phyloP scores from a whole-genome alignment of 345 rosid species.

The Lepidium africanum region DNA sequence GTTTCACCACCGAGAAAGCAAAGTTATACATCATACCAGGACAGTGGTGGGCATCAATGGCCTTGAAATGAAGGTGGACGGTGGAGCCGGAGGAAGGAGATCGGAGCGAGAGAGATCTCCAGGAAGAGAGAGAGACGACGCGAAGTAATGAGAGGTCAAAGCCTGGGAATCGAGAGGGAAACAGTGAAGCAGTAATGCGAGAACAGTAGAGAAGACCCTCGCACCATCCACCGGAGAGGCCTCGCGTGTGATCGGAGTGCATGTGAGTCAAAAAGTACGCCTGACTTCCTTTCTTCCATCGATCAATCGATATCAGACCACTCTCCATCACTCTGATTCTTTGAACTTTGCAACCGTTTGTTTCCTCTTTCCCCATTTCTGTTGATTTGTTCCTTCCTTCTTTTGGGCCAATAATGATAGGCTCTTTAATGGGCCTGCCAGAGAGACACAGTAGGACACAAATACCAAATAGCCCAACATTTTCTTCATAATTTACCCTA shows the following conservation, averaged over 20 bases:
- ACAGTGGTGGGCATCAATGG: constrained; percentile 68
- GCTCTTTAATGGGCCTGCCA: background rate
- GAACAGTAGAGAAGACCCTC: constrained; percentile 73
- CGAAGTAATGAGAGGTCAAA: constrained; percentile 61
- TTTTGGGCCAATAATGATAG: background rate
- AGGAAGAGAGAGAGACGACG: constrained; percentile 41
- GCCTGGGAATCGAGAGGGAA: constrained; percentile 58
- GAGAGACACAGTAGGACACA: background rate
- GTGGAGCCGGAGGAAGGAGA: constrained; percentile 40
- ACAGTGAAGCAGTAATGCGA: constrained; percentile 56
- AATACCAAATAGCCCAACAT: background rate
- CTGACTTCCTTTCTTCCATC: constrained; percentile 60
- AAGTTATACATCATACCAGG: constrained; percentile 34
- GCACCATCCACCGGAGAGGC: constrained; percentile 54
- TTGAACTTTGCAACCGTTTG: background rate
- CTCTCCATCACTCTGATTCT: constrained; percentile 43
- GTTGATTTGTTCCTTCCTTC: background rate
- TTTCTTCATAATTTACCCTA: background rate
- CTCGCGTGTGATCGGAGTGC: constrained; percentile 66
- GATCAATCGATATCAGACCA: constrained; percentile 68
- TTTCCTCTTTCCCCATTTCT: background rate
- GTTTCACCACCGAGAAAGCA: background rate
- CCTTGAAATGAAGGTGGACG: constrained; percentile 40
- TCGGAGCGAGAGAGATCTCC: constrained; percentile 47
- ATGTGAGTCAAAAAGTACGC: constrained; percentile 73